Base-by-base conservation (phyloP, 257 asterid species). In the Gardenia jasminoides region DNA sequence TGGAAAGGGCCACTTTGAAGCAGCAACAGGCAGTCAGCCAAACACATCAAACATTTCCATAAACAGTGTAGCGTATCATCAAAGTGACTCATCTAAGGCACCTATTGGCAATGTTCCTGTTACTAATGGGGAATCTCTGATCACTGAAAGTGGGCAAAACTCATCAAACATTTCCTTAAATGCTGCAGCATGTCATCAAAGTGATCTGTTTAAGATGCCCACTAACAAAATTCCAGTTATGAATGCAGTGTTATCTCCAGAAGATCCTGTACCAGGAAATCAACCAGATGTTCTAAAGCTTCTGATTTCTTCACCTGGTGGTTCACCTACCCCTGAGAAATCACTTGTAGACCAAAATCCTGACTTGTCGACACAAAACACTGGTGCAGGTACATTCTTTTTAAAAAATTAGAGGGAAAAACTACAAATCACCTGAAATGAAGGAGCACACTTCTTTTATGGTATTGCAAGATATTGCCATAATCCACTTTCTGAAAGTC, bases 261-360 rank as follows among this genome's bases (percentile, higher is more conserved):
- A 82, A 76, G 78, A 76, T 79, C 56, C 65, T 59, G 67, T 74
- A 73, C 75, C 85, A 64, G 76, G 80, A 76, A 36, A 88, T 62
- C 82, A 74, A 78, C 82, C 85, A 66, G 92, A 78, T 85, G 94
- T 89, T 70, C 54, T 82, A 47, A 86, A 82, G 82, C 26, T 87
- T 77, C 85, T 71, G 72, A 81, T 88, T 77, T 77, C 93, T 61
- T 80, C 92, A 31, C 65, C 71, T 58, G 77, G 78, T 39, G 90
- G 75, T 67, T 81, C 89, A 30, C 64, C 28, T 48, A 72, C 78
- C 61, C 64, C 69, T 46, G 85, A 78, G 77, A 84, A 78, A 62
- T 64, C 82, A 16, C 84, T 72, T 41, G 76, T 79, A 3, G 78
- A 67, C 77, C 87, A 61, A 66, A 84, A 76, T 79, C 39, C 81